phyloP scores from a whole-genome alignment of 305 asterid genomes.

The Fraxinus floribunda region DNA sequence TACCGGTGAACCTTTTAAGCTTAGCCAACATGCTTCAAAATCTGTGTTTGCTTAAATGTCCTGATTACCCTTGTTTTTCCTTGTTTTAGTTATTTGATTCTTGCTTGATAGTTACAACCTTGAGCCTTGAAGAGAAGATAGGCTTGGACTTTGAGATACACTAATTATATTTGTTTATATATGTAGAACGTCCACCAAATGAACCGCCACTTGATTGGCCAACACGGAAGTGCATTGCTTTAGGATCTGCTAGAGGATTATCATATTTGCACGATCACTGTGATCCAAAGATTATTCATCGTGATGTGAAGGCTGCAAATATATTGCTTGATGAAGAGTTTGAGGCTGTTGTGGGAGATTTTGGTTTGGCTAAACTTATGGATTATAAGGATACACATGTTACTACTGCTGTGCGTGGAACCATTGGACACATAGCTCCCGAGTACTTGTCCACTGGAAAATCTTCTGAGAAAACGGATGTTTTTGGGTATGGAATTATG shows the following conservation, averaged over 20 bases:
- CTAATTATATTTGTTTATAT: slow-evolving; percentile 2
- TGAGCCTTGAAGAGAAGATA: neutral
- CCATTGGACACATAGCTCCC: slow-evolving; percentile 66
- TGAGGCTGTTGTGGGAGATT: slow-evolving; percentile 70
- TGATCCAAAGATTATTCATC: slow-evolving; percentile 61
- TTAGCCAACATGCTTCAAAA: neutral
- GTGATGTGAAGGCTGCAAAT: slow-evolving; percentile 67
- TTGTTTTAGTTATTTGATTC: neutral
- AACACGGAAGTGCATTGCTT: slow-evolving; percentile 52
- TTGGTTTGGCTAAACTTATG: slow-evolving; percentile 67
- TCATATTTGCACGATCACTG: slow-evolving; percentile 63
- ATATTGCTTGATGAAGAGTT: slow-evolving; percentile 59
- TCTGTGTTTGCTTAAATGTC: neutral
- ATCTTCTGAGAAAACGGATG: slow-evolving; percentile 67
- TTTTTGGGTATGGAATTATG: slow-evolving; percentile 67
- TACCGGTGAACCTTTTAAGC: neutral
- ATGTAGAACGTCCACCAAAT: slow-evolving; percentile 56
- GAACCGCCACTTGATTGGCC: slow-evolving; percentile 62
- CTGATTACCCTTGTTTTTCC: neutral
- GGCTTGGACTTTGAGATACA: neutral
- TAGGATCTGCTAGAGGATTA: slow-evolving; percentile 59
- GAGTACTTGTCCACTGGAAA: slow-evolving; percentile 68
- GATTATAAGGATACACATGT: slow-evolving; percentile 68
- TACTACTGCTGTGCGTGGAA: slow-evolving; percentile 66
- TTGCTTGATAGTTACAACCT: neutral